Percentiles rank a stretch among this genome's conserved stretches.
Conservation (phyloP, 1,284 basidiomycete genomes). For the Boletus semigastroideus region DNA sequence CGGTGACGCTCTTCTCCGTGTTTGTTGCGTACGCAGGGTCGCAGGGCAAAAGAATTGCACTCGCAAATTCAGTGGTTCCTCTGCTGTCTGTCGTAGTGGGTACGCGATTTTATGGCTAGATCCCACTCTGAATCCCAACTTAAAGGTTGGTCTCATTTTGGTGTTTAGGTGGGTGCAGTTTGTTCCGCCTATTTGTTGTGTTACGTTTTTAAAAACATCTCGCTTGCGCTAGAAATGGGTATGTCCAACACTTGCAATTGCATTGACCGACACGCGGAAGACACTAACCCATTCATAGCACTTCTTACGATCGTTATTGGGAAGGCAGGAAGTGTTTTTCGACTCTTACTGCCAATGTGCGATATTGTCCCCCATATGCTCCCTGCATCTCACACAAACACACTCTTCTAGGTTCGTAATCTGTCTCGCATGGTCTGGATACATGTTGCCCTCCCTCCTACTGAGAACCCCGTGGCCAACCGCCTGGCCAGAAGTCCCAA, state of each 20-base stretch:
- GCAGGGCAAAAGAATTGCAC: conserved; percentile 51
- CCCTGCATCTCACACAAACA: neutral
- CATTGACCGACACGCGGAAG: conserved; percentile 1
- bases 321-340: conserved; percentile 86
- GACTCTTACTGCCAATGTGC: conserved; percentile 56
- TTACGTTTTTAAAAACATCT: neutral
- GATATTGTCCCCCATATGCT: conserved; percentile 32
- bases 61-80: conserved; percentile 78
- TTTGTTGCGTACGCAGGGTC: conserved; percentile 58
- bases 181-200: conserved; percentile 1
- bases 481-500: conserved; percentile 51
- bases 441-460: conserved; percentile 66
- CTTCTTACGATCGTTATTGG: conserved; percentile 80
- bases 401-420: conserved; percentile 49
- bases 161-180: conserved; percentile 62
- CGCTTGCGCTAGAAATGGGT: conserved; percentile 28
- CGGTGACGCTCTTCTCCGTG: conserved; percentile 75
- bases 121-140: conserved; percentile 1
- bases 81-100: conserved; percentile 87
- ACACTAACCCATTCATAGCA: conserved; percentile 40
- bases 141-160: conserved; percentile 69
- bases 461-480: conserved; percentile 41
- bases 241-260: conserved; percentile 3
- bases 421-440: conserved; percentile 76
- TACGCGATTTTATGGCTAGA: conserved; percentile 12